phyloP scores from a whole-genome alignment of 192 early-diverging fungal species.

The Podila epicladia region DNA sequence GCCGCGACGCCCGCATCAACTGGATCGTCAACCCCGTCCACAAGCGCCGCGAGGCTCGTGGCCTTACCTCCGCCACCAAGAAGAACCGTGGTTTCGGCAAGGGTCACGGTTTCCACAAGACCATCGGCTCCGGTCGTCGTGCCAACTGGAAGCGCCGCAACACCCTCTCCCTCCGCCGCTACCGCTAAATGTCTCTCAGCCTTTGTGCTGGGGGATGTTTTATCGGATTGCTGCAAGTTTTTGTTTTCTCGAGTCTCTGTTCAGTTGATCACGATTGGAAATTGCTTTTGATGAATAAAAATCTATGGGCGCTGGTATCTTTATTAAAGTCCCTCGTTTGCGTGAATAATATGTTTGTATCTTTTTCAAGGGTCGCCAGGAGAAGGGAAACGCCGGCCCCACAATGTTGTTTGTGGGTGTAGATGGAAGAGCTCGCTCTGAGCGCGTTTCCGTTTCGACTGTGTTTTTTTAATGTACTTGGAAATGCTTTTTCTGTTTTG shows the following conservation, averaged over 20 bases:
- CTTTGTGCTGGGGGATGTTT: background rate
- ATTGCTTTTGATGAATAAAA: background rate
- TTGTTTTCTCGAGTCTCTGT: constrained; percentile 4
- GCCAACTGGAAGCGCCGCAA: constrained; percentile 93
- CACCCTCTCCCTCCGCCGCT: constrained; percentile 74
- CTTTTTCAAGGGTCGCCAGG: too few species aligned
- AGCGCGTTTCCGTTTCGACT: too few species aligned
- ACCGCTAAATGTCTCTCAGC: constrained; percentile 6
- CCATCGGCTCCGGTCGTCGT: constrained; percentile 89
- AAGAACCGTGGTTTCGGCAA: constrained; percentile 98
- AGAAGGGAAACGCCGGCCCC: too few species aligned
- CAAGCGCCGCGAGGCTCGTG: constrained; percentile 99
- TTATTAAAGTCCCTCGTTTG: too few species aligned
- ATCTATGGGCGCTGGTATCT: too few species aligned
- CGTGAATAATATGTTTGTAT: too few species aligned
- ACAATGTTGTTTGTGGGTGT: too few species aligned
- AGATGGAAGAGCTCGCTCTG: too few species aligned
- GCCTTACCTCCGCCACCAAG: constrained; percentile 95
- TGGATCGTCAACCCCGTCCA: constrained; percentile 98
- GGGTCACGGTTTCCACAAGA: constrained; percentile 98
- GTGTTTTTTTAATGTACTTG: too few species aligned
- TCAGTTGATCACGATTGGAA: constrained; percentile 2
- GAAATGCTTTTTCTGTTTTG: too few species aligned
- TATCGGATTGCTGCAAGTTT: background rate
- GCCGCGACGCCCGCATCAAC: constrained; percentile 98